A percentile compares a stretch with the other conserved stretches of the same genome.
Conservation (phyloP, 345 rosid species). For the Citrus reticulata region DNA sequence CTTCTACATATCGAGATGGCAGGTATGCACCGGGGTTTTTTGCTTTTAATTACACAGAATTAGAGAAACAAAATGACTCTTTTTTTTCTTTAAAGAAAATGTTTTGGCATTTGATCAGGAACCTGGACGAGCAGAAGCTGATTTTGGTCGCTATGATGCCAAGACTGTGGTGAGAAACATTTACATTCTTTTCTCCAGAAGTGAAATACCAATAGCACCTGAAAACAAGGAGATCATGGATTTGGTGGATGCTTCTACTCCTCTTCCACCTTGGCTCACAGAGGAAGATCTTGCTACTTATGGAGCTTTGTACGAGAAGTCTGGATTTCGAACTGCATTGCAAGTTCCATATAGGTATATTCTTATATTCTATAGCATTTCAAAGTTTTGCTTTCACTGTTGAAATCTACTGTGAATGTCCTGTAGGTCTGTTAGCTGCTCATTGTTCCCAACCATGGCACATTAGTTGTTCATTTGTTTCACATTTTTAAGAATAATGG, state of each 20-base stretch:
- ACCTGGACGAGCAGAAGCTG: slow-evolving; percentile 67
- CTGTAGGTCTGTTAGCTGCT: not conserved
- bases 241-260: slow-evolving; percentile 45
- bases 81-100: not conserved
- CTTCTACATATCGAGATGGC: slow-evolving; percentile 47
- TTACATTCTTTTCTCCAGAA: slow-evolving; percentile 50
- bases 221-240: slow-evolving; percentile 63
- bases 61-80: not conserved
- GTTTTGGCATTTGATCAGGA: slow-evolving; percentile 15
- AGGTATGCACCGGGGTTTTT: slow-evolving; percentile 18
- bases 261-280: slow-evolving; percentile 52
- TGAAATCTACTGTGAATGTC: not conserved
- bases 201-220: slow-evolving; percentile 51
- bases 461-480: not conserved
- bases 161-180: slow-evolving; percentile 51
- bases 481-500: not conserved
- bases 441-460: not conserved
- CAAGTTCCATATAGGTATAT: slow-evolving; percentile 52
- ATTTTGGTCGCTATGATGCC: slow-evolving; percentile 39
- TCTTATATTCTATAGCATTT: not conserved
- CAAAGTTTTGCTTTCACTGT: not conserved
- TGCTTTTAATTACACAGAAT: not conserved
- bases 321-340: slow-evolving; percentile 54
- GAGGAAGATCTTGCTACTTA: slow-evolving; percentile 51
- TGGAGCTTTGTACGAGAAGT: slow-evolving; percentile 51